A percentile compares a stretch with the other conserved stretches of the same genome.
Evolutionary conservation across 179 eudicot genomes (phyloP).

Genomic region (Heliamphora ciliata): DNA sequence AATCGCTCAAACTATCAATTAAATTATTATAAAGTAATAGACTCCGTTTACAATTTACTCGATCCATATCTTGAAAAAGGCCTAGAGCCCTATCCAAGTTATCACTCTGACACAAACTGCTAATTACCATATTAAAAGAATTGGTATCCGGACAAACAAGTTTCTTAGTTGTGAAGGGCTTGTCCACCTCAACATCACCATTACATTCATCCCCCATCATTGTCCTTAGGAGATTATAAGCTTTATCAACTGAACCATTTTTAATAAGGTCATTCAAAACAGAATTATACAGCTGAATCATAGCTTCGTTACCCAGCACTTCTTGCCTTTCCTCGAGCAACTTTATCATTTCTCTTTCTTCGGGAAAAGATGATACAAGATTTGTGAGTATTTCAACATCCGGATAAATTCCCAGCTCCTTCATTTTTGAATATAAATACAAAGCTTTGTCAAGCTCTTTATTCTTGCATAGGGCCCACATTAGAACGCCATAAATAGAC

Average conservation of each 20-base stretch:
- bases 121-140: conserved; percentile 49
- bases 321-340: conserved; percentile 37
- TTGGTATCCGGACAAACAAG: conserved; percentile 31
- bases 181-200: conserved; percentile 26
- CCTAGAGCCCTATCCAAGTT: conserved; percentile 56
- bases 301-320: conserved; percentile 27
- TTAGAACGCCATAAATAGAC: conserved; percentile 57
- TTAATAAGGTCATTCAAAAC: conserved; percentile 45
- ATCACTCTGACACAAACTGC: conserved; percentile 43
- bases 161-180: conserved; percentile 27
- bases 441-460: conserved; percentile 50
- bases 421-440: conserved; percentile 43
- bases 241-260: conserved; percentile 43
- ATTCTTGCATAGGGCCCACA: conserved; percentile 51
- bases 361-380: conserved; percentile 39
- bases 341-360: conserved; percentile 38
- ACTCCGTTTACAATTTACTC: conserved; percentile 39
- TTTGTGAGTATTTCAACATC: conserved; percentile 45
- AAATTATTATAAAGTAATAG: conserved; percentile 56
- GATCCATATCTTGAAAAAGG: conserved; percentile 54
- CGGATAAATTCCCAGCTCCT: conserved; percentile 43
- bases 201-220: conserved; percentile 29
- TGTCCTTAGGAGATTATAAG: conserved; percentile 35
- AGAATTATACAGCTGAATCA: conserved; percentile 37
- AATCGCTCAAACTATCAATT: conserved; percentile 48